Evolutionary conservation across 352 stramenopile species (phyloP).

Genomic region (Globisporangium acanthophoron): DNA sequence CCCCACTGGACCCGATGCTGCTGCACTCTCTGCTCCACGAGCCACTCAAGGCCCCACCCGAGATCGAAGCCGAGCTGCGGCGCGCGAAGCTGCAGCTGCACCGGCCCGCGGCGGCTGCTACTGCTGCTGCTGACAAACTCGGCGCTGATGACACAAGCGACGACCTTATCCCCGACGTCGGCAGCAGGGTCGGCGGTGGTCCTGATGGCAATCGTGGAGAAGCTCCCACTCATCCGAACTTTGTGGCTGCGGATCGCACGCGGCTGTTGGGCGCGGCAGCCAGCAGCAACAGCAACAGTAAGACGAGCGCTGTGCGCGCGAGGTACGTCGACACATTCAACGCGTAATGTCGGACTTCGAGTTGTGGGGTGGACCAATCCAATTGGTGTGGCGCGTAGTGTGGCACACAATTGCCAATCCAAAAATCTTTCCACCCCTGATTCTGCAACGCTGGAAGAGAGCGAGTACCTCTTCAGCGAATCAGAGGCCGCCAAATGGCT

Average conservation of each 20-base stretch:
- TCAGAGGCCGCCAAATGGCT: too few species aligned
- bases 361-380: too few species aligned
- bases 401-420: too few species aligned
- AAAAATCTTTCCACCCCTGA: too few species aligned
- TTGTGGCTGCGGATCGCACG: constrained; percentile 8
- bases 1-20: constrained; percentile 5
- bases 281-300: constrained; percentile 15
- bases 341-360: too few species aligned
- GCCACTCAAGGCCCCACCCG: constrained; percentile 30
- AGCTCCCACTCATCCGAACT: not conserved
- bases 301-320: constrained; percentile 15
- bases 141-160: not conserved
- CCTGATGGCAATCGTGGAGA: not conserved
- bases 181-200: too few species aligned
- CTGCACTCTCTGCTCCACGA: constrained; percentile 17
- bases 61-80: constrained; percentile 35
- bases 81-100: constrained; percentile 22
- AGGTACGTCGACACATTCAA: constrained; percentile 49
- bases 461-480: too few species aligned
- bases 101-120: constrained; percentile 14
- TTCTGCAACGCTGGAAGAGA: too few species aligned
- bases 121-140: not conserved
- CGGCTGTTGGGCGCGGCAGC: not conserved
- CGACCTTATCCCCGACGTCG: too few species aligned
- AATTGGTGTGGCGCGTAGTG: too few species aligned